Conservation (phyloP, 2,329 filamentous ascomycete species). For the Blastomyces gilchristii region DNA sequence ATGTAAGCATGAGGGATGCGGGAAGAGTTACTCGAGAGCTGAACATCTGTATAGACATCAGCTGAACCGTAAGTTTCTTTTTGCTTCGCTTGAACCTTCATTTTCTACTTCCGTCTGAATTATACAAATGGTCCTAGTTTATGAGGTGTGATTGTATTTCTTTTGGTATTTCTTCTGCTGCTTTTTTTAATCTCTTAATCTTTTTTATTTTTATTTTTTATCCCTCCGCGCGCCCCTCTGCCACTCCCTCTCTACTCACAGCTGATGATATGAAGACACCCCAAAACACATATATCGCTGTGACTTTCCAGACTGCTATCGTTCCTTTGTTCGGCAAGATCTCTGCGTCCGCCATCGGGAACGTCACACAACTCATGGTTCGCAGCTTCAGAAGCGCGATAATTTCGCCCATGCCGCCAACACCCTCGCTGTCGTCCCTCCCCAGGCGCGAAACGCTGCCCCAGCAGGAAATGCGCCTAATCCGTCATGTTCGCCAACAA, state of each 20-base stretch:
- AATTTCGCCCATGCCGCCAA: slow-evolving; percentile 30
- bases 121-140: too few species aligned
- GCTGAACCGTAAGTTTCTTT: slow-evolving; percentile 62
- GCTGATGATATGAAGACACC: slow-evolving; percentile 49
- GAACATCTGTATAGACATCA: slow-evolving; percentile 96
- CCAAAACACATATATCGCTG: slow-evolving; percentile 93
- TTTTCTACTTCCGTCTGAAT: background rate
- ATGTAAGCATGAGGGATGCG: slow-evolving; percentile 77
- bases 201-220: too few species aligned
- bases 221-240: background rate
- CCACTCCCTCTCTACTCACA: background rate
- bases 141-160: background rate
- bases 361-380: slow-evolving; percentile 57
- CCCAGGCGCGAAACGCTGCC: slow-evolving; percentile 7
- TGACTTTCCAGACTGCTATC: slow-evolving; percentile 80
- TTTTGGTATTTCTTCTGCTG: background rate
- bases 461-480: slow-evolving; percentile 21
- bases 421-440: slow-evolving; percentile 12
- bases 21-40: slow-evolving; percentile 91
- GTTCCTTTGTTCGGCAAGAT: slow-evolving; percentile 87
- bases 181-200: too few species aligned
- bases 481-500: slow-evolving; percentile 19
- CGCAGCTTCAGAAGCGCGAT: slow-evolving; percentile 43
- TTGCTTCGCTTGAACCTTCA: background rate
- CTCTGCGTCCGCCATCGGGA: slow-evolving; percentile 77